Evolutionary conservation across 805 yeast species (phyloP).

Genomic region (Suhomyces emberorum): DNA sequence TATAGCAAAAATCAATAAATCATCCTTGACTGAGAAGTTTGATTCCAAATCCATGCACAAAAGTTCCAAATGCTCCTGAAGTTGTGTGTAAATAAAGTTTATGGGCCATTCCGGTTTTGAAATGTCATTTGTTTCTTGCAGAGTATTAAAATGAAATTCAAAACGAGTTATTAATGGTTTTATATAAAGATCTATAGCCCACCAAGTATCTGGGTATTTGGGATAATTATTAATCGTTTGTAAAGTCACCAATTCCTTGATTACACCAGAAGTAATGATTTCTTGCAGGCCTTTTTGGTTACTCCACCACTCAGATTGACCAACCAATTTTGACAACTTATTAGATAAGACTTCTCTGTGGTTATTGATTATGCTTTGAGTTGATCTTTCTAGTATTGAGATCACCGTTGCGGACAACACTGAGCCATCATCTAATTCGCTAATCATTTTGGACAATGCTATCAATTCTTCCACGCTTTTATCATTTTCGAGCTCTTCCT

Average conservation of each 20-base stretch:
- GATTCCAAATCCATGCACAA: constrained; percentile 39
- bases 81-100: constrained; percentile 39
- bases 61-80: constrained; percentile 5
- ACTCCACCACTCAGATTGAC: too few relatives aligned
- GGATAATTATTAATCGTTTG: constrained; percentile 31
- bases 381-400: too few relatives aligned
- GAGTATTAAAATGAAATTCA: constrained; percentile 56
- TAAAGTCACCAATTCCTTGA: constrained; percentile 23
- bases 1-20: constrained; percentile 27
- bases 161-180: constrained; percentile 49
- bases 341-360: too few relatives aligned
- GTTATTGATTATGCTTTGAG: too few relatives aligned
- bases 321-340: too few relatives aligned
- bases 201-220: constrained; percentile 37
- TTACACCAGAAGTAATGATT: too few relatives aligned
- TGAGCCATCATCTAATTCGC: too few relatives aligned
- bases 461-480: too few relatives aligned
- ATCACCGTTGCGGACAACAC: too few relatives aligned
- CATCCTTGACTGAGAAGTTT: constrained; percentile 22
- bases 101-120: constrained; percentile 75
- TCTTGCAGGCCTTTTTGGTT: too few relatives aligned
- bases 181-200: constrained; percentile 50
- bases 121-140: constrained; percentile 56
- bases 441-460: too few relatives aligned
- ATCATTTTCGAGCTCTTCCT: too few relatives aligned